phyloP scores from a whole-genome alignment of 1,139 yeast genomes.

The Scheffersomyces illinoinensis region DNA sequence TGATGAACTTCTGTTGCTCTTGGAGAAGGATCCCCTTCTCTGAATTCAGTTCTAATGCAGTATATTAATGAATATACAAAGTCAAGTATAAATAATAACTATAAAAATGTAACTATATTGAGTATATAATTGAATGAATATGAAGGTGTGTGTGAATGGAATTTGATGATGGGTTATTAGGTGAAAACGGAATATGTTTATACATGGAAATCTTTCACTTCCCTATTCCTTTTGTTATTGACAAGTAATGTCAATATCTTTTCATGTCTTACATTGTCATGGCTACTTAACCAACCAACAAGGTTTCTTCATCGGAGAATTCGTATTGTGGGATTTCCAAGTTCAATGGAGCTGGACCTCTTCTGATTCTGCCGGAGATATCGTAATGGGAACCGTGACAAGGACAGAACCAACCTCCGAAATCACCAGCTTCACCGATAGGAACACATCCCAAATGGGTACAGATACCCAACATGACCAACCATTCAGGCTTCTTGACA shows the following conservation, averaged over 20 bases:
- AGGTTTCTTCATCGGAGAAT: constrained; percentile 74
- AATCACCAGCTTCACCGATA: constrained; percentile 99
- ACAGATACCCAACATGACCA: constrained; percentile 98
- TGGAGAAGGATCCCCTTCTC: constrained; percentile 12
- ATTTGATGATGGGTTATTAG: neutral
- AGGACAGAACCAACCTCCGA: constrained; percentile 99
- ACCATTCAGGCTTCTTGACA: constrained; percentile 97
- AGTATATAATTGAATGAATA: neutral
- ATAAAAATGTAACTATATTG: constrained; percentile 1
- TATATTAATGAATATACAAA: constrained; percentile 12
- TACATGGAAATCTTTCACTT: neutral
- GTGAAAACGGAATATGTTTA: neutral
- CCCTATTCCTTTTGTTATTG: neutral
- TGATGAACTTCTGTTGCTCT: constrained; percentile 33
- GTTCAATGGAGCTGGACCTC: constrained; percentile 99
- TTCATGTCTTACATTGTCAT: constrained; percentile 1
- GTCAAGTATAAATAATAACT: constrained; percentile 4
- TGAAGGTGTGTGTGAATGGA: constrained; percentile 1
- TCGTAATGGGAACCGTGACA: constrained; percentile 99
- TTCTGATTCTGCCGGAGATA: constrained; percentile 99
- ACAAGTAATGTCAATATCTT: neutral
- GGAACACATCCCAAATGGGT: constrained; percentile 99
- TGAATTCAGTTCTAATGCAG: constrained; percentile 13
- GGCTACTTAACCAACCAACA: constrained; percentile 59
- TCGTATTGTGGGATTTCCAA: constrained; percentile 94